These are phyloP conservation scores for Isabelozyma heimii DNA, from an alignment of 805 yeast genomes.

Conservation along the genomic window DNA sequence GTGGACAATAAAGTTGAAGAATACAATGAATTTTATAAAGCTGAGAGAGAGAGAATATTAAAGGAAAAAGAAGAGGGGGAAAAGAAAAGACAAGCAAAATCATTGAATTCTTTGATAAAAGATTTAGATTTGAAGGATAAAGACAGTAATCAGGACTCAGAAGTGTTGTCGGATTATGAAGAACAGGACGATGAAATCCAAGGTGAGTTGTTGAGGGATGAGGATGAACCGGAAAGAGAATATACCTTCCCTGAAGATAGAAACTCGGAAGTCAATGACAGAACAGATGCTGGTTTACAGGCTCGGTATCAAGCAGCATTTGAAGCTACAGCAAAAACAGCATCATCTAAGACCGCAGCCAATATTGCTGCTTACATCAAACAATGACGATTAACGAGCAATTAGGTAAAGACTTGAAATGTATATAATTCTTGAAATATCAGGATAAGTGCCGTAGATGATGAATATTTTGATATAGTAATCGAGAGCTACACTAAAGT, in stretches of 20 bases:
- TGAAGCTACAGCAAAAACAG: constrained; percentile 57
- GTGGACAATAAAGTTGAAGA: constrained; percentile 87
- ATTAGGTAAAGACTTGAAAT: too few species aligned
- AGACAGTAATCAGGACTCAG: constrained; percentile 32
- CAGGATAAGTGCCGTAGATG: too few species aligned
- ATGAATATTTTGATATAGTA: too few species aligned
- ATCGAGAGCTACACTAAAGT: too few species aligned
- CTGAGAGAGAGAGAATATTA: constrained; percentile 80
- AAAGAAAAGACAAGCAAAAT: constrained; percentile 65
- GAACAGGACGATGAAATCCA: constrained; percentile 48
- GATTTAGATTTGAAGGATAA: constrained; percentile 70
- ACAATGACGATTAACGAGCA: constrained; percentile 12
- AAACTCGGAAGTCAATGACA: constrained; percentile 53
- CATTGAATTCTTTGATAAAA: constrained; percentile 71
- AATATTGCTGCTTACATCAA: constrained; percentile 67
- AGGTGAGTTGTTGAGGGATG: constrained; percentile 49
- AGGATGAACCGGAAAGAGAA: constrained; percentile 52
- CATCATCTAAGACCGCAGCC: constrained; percentile 68
- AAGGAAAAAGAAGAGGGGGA: constrained; percentile 77
- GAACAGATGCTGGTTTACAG: constrained; percentile 53
- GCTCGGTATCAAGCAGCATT: constrained; percentile 72
- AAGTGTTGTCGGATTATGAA: constrained; percentile 51
- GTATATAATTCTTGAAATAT: too few species aligned
- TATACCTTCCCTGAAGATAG: constrained; percentile 72
- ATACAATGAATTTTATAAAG: constrained; percentile 75